Base-by-base conservation (phyloP, 2,329 filamentous ascomycete genomes). In the Beauveria medogensis region DNA sequence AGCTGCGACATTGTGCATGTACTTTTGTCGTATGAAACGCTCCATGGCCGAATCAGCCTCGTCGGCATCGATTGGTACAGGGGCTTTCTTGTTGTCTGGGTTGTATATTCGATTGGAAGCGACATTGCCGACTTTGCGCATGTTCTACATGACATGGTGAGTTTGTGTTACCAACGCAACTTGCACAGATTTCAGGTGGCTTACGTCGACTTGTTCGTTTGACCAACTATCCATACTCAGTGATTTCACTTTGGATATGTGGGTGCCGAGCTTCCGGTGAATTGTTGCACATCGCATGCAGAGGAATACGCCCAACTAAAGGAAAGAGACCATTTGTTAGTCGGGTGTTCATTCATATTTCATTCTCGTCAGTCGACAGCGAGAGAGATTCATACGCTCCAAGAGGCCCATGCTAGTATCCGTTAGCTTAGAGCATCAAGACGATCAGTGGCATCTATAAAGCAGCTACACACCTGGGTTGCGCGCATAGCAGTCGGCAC, bases 211-310 rank as follows among this genome's bases (percentile, higher is more conserved):
- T 77, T 99, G 94, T 63, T 97, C 94, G 70, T 88, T 88, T 54
- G 90, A 87, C 94, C 94, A 99, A 67, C 89, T 94, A 76, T 99
- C 94, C 92, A 99, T 97, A 74, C 90, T 97, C 77, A 99, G 76
- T 43, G 92, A 97, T 76, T 99, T 99, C 79, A 99, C 92, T 75
- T 99, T 99, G 66, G 92, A 97, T 65, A 99, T 91, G 75, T 99
- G 94, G 46, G 94, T 97, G 64, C 94, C 94, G 70, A 99, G 81
- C 77, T 97, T 97, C 71, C 94, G 90, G 78, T 99, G 94, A 70
- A 97, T 84, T 59, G 92, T 85, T 59, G 92, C 94, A 80, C 94
- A 99, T 72, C 94, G 91, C 90, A 99, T 95, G 77, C 94, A 99
- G 55, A 99, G 81, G 73, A 99, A 99, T 65, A 97, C 86, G 63